A percentile compares a stretch with the other conserved stretches of the same genome.
Evolutionary conservation across 2,329 filamentous ascomycete species (phyloP).

Genomic region (Chalaropsis ovoidea): DNA sequence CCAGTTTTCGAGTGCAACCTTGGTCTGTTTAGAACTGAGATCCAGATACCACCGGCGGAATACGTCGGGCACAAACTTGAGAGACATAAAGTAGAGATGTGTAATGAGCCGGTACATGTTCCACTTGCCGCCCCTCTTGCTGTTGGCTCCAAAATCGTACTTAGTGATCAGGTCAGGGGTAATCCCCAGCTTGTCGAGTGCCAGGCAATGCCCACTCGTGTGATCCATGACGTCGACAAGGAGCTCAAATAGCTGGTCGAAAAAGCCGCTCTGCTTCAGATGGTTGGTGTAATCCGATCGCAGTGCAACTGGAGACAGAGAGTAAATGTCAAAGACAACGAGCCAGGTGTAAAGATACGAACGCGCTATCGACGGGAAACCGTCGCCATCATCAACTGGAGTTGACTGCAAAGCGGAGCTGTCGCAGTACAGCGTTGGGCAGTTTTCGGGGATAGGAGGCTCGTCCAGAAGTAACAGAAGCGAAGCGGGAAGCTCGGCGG

Average conservation of each 20-base stretch:
- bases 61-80: slow-evolving; percentile 66
- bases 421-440: slow-evolving; percentile 34
- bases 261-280: slow-evolving; percentile 62
- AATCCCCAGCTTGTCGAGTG: slow-evolving; percentile 58
- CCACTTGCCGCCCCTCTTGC: slow-evolving; percentile 46
- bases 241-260: slow-evolving; percentile 63
- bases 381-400: background rate
- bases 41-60: slow-evolving; percentile 79
- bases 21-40: slow-evolving; percentile 70
- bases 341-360: slow-evolving; percentile 85
- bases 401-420: background rate
- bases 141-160: slow-evolving; percentile 45
- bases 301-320: slow-evolving; percentile 67
- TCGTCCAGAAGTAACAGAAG: background rate
- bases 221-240: slow-evolving; percentile 78
- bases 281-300: slow-evolving; percentile 70
- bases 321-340: slow-evolving; percentile 77
- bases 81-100: slow-evolving; percentile 72
- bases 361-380: slow-evolving; percentile 33
- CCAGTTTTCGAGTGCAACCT: slow-evolving; percentile 70
- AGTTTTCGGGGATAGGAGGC: slow-evolving; percentile 37
- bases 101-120: slow-evolving; percentile 75
- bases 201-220: slow-evolving; percentile 60
- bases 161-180: slow-evolving; percentile 44
- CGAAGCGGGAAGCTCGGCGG: slow-evolving; percentile 3